A percentile compares a stretch with the other conserved stretches of the same genome.
Conservation (phyloP, 2,329 filamentous ascomycete genomes). For the Nigrospora oryzae region DNA sequence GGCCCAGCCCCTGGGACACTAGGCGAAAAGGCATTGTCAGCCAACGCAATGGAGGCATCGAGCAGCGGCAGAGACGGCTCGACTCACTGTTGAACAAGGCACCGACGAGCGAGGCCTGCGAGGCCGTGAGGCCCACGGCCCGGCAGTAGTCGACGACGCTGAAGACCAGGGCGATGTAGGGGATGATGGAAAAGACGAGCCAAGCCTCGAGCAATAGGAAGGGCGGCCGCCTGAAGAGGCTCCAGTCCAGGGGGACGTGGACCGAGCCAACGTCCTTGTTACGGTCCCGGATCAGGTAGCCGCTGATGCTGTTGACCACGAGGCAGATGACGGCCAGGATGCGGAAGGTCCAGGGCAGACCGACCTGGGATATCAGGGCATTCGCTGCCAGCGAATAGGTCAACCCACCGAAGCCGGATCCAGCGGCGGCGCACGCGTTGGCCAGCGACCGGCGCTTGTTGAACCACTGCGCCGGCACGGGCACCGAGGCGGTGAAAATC, state of each 20-base stretch:
- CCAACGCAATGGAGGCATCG: background rate
- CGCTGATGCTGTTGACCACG: slow-evolving; percentile 45
- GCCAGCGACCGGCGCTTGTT: slow-evolving; percentile 58
- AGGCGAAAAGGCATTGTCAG: background rate
- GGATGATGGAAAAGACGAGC: slow-evolving; percentile 64
- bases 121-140: slow-evolving; percentile 55
- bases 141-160: slow-evolving; percentile 66
- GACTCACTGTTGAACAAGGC: slow-evolving; percentile 59
- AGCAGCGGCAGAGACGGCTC: slow-evolving; percentile 10
- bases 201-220: slow-evolving; percentile 59
- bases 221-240: slow-evolving; percentile 51
- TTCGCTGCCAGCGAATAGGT: slow-evolving; percentile 60
- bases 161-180: slow-evolving; percentile 71
- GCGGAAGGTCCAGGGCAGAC: slow-evolving; percentile 51
- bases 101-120: slow-evolving; percentile 63
- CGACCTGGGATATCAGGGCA: slow-evolving; percentile 57
- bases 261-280: slow-evolving; percentile 63
- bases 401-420: slow-evolving; percentile 67
- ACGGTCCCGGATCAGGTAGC: slow-evolving; percentile 58
- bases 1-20: slow-evolving; percentile 55
- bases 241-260: slow-evolving; percentile 57
- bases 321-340: slow-evolving; percentile 34
- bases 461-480: slow-evolving; percentile 69
- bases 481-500: slow-evolving; percentile 60
- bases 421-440: slow-evolving; percentile 60